Base-by-base conservation (phyloP, 2,329 filamentous ascomycete species). In the Trichocomaceae sp. region DNA sequence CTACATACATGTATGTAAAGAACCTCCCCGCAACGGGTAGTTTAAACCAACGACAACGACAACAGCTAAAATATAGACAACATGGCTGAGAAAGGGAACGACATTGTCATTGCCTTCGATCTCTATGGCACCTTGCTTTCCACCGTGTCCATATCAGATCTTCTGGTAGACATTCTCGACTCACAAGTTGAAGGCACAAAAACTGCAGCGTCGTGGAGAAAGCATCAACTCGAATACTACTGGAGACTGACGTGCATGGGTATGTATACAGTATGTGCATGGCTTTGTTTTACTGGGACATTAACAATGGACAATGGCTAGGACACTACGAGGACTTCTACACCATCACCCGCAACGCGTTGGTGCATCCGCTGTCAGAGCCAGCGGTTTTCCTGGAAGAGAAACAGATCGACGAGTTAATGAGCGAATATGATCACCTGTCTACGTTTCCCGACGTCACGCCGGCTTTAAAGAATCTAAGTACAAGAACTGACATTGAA, bases 171-270 rank as follows among this genome's bases (percentile, higher is more conserved):
- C 31, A 69, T 83, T 54, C 83, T 83, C 62, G 83, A 80, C 6
- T 66, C 79, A 29, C 80, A 83, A 5, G 80, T 83, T 4, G 78
- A 79, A 60, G 82, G 83, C 2, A 69, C 75, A 22, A 68, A 69
- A 0, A 76, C 90, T 31, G 81, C 85, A 4, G 67, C 77, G 15
- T 69, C 81, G 63, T 89, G 86, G 81, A 76, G 87, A 54, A 78
- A 79, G 29, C 85, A 85, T 63, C 87, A 90, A 68, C 74, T 90
- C 8, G 87, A 90, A 69, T 91, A 90, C 62, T 88, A 86, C 39
- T 90, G 85, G 85, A 76, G 87, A 50, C 71, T 86, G 60, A 90
- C 84, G 63, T 85, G 82, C 75, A 90, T 90, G 86, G 79, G 87
- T 86, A 72, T 58, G 73, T 69, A n/a, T n/a, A n/a, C n/a, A 5